Evolutionary conservation across 176 grass and related monocot species (phyloP).

Genomic region (Raddia distichophylla): DNA sequence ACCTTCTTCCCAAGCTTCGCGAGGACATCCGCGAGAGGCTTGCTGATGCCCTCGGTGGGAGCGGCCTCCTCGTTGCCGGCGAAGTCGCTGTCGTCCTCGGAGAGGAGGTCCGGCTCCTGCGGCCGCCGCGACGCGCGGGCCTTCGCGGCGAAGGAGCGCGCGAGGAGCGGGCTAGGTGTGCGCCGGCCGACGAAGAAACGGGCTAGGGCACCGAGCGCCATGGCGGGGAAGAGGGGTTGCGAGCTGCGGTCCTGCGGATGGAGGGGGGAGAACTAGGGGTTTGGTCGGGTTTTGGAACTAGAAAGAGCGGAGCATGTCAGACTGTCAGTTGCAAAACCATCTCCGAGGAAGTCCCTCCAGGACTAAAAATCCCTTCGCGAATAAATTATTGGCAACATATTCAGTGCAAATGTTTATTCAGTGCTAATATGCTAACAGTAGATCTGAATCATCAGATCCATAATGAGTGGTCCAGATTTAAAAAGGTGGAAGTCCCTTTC

Average conservation of each 20-base stretch:
- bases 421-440: too few relatives aligned
- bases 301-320: too few relatives aligned
- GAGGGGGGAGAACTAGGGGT: neutral
- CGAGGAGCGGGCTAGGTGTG: slow-evolving; percentile 34
- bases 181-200: slow-evolving; percentile 46
- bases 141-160: slow-evolving; percentile 62
- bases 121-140: slow-evolving; percentile 29
- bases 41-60: slow-evolving; percentile 76
- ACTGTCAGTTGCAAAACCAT: too few relatives aligned
- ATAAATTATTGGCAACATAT: too few relatives aligned
- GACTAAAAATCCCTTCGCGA: too few relatives aligned
- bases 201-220: slow-evolving; percentile 58
- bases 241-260: neutral
- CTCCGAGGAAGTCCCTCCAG: too few relatives aligned
- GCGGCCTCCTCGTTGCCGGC: slow-evolving; percentile 45
- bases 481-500: too few relatives aligned
- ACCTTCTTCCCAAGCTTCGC: slow-evolving; percentile 80
- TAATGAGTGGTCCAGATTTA: too few relatives aligned
- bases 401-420: too few relatives aligned
- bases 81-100: slow-evolving; percentile 48
- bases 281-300: slow-evolving; percentile 50
- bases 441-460: too few relatives aligned
- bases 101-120: slow-evolving; percentile 39
- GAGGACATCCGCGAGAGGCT: slow-evolving; percentile 77
- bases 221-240: slow-evolving; percentile 23